Evolutionary conservation across 106 monocot genomes (phyloP).

Genomic region (Hemerocallis citrina): DNA sequence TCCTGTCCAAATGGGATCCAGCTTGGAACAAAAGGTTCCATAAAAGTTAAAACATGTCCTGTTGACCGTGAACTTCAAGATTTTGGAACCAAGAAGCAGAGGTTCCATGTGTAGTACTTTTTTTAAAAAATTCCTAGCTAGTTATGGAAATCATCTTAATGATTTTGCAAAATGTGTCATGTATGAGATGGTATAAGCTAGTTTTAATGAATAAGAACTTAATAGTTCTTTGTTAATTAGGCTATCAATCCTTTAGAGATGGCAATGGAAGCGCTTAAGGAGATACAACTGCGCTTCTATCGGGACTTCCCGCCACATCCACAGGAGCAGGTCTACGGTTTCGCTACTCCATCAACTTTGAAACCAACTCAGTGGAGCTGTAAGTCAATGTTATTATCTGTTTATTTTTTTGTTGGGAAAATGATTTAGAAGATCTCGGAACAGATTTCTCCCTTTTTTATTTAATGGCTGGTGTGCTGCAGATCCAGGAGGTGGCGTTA

Average conservation of each 20-base stretch:
- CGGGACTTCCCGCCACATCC: slow-evolving; percentile 82
- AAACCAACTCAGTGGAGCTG: slow-evolving; percentile 98
- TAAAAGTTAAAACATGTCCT: too few species aligned
- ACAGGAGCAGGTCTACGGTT: slow-evolving; percentile 70
- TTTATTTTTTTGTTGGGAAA: background rate
- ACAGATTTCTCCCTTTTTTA: background rate
- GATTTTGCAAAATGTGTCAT: background rate
- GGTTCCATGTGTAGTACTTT: background rate
- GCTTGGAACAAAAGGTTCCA: too few species aligned
- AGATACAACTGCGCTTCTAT: slow-evolving; percentile 80
- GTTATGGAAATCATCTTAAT: background rate
- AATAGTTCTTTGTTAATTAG: slow-evolving; percentile 21
- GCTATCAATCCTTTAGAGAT: slow-evolving; percentile 87
- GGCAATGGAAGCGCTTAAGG: slow-evolving; percentile 89
- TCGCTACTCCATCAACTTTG: slow-evolving; percentile 94
- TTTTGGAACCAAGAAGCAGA: too few species aligned
- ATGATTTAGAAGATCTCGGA: too few species aligned
- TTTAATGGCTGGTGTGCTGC: slow-evolving; percentile 2
- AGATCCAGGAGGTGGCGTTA: slow-evolving; percentile 94
- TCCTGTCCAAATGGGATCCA: too few species aligned
- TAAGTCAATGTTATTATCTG: slow-evolving; percentile 28
- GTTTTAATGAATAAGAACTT: background rate
- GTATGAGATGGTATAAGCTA: background rate
- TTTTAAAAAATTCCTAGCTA: background rate
- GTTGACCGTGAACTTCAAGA: too few species aligned